A percentile compares a stretch with the other conserved stretches of the same genome.
Evolutionary conservation across 345 rosid genomes (phyloP).

Genomic region (Dipteronia sinensis): DNA sequence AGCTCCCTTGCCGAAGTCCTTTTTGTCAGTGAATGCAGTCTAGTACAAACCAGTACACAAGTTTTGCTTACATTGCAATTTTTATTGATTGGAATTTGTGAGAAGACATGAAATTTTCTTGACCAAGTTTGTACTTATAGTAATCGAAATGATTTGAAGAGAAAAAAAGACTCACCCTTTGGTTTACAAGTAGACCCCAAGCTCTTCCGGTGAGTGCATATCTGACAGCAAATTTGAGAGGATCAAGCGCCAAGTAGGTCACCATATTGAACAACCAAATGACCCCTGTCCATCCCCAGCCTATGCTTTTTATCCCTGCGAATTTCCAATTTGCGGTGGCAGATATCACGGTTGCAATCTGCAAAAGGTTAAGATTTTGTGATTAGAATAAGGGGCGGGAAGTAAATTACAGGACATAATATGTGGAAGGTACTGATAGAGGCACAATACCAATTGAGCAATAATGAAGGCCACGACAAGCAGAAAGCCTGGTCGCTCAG

Average conservation of each 20-base stretch:
- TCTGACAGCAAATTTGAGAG: slow-evolving; percentile 37
- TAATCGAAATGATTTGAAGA: not conserved
- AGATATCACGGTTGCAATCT: slow-evolving; percentile 33
- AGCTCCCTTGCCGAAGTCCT: slow-evolving; percentile 44
- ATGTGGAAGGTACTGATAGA: not conserved
- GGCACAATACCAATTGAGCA: slow-evolving; percentile 51
- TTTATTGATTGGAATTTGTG: not conserved
- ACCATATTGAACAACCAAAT: slow-evolving; percentile 37
- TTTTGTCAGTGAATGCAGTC: slow-evolving; percentile 51
- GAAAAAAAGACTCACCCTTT: slow-evolving; percentile 28
- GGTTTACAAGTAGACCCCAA: slow-evolving; percentile 34
- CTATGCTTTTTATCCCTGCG: slow-evolving; percentile 37
- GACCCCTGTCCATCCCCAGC: slow-evolving; percentile 43
- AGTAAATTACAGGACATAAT: not conserved
- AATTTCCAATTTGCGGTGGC: slow-evolving; percentile 34
- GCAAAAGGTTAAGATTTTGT: not conserved
- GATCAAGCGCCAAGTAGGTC: slow-evolving; percentile 33
- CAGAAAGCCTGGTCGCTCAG: slow-evolving; percentile 55
- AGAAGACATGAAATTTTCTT: not conserved
- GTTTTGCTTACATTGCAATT: not conserved
- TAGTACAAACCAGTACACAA: slow-evolving; percentile 5
- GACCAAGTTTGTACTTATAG: not conserved
- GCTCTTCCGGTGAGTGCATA: slow-evolving; percentile 41
- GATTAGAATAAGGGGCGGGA: not conserved
- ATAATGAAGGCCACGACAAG: slow-evolving; percentile 37